A percentile compares a stretch with the other conserved stretches of the same genome.
Conservation (phyloP, 345 rosid species). For the Populus simonii region DNA sequence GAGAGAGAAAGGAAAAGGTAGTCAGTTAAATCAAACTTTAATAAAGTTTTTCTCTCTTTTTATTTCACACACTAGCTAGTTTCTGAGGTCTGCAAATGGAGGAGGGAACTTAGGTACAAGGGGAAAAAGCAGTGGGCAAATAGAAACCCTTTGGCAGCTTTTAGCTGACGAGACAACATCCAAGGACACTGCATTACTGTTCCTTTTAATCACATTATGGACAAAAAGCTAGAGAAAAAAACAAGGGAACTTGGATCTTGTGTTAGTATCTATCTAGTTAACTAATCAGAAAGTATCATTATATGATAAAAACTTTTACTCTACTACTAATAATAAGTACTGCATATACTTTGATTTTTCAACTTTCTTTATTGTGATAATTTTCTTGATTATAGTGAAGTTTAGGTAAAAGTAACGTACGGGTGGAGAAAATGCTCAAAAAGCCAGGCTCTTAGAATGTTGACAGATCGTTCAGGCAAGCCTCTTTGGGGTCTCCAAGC, state of each 20-base stretch:
- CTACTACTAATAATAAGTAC: background rate
- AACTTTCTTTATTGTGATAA: background rate
- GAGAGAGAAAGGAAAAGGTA: constrained; percentile 16
- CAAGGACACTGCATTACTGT: constrained; percentile 49
- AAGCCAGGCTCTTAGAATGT: constrained; percentile 92
- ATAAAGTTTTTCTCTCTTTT: constrained; percentile 7
- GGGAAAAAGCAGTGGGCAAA: constrained; percentile 28
- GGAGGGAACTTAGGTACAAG: constrained; percentile 19
- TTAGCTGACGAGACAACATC: constrained; percentile 48
- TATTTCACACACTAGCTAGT: constrained; percentile 11
- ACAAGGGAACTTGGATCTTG: constrained; percentile 38
- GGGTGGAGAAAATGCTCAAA: constrained; percentile 98
- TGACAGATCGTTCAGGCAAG: constrained; percentile 95
- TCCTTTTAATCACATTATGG: constrained; percentile 13
- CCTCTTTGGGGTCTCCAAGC: constrained; percentile 98
- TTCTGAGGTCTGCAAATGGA: background rate
- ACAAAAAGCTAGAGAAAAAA: constrained; percentile 25
- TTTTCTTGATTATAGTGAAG: background rate
- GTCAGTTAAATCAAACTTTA: constrained; percentile 14
- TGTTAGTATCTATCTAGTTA: constrained; percentile 13
- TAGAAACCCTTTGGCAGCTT: constrained; percentile 53
- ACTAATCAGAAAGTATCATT: constrained; percentile 5
- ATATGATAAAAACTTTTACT: background rate
- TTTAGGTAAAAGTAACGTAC: constrained; percentile 47
- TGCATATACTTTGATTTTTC: background rate